phyloP scores from a whole-genome alignment of 2,329 filamentous ascomycete genomes.

The Talaromyces islandicus region DNA sequence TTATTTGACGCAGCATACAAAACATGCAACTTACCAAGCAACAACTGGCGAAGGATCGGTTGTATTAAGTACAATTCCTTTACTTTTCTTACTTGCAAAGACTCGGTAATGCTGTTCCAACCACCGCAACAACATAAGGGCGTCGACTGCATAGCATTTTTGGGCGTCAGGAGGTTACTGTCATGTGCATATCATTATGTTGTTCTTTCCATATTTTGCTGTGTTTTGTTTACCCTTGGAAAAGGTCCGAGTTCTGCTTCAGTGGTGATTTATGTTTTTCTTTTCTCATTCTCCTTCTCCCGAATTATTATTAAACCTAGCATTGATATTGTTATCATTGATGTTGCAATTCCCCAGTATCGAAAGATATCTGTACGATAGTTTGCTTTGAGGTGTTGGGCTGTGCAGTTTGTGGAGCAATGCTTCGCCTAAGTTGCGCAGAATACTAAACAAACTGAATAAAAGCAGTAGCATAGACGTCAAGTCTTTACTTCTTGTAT shows the following conservation, averaged over 20 bases:
- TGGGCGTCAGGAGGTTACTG: slow-evolving; percentile 7
- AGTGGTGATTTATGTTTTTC: background rate
- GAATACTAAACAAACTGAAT: background rate
- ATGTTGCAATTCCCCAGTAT: background rate
- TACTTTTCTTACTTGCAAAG: background rate
- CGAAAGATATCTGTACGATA: background rate
- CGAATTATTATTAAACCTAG: too few relatives aligned
- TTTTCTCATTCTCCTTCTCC: background rate
- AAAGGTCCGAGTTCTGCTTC: background rate
- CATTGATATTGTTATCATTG: background rate
- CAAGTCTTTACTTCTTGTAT: background rate
- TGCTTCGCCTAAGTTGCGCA: background rate
- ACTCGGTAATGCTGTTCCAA: background rate
- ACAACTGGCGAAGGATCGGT: background rate
- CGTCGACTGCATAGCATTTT: slow-evolving; percentile 9
- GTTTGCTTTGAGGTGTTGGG: background rate
- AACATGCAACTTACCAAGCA: background rate
- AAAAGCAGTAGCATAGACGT: background rate
- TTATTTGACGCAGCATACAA: background rate
- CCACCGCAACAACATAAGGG: slow-evolving; percentile 2
- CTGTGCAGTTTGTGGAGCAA: background rate
- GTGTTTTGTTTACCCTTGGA: background rate
- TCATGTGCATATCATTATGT: slow-evolving; percentile 2
- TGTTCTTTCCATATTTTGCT: background rate
- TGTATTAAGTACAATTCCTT: background rate